Conservation (phyloP, 441 rosid genomes). For the Hura crepitans region DNA sequence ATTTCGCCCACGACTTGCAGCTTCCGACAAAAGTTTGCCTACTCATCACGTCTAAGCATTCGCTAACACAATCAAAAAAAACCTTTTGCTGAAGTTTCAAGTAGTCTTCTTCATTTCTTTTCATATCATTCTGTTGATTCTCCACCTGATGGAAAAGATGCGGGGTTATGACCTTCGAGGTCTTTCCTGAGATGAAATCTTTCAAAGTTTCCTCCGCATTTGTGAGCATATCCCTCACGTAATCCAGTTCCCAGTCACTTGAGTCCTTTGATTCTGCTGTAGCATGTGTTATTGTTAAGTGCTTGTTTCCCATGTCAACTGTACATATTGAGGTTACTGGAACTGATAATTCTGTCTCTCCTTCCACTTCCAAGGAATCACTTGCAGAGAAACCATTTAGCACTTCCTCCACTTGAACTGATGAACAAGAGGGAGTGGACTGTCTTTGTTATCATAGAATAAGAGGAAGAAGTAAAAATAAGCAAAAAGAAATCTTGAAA, state of each 20-base stretch:
- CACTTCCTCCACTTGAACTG: slow-evolving; percentile 34
- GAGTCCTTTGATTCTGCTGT: slow-evolving; percentile 27
- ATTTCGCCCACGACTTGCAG: slow-evolving; percentile 42
- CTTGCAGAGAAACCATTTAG: slow-evolving; percentile 25
- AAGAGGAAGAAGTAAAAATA: not conserved
- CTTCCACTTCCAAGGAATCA: slow-evolving; percentile 30
- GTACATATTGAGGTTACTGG: slow-evolving; percentile 34
- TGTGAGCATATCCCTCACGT: slow-evolving; percentile 47
- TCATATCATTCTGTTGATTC: slow-evolving; percentile 28
- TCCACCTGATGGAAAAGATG: slow-evolving; percentile 38
- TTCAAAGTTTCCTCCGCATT: slow-evolving; percentile 47
- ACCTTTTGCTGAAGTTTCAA: slow-evolving; percentile 40
- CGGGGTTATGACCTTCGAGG: slow-evolving; percentile 33
- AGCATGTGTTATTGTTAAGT: slow-evolving; percentile 19
- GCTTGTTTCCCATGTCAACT: slow-evolving; percentile 23
- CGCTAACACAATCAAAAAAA: slow-evolving; percentile 55
- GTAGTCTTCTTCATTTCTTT: slow-evolving; percentile 31
- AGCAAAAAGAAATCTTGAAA: not conserved
- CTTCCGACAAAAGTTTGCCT: slow-evolving; percentile 36
- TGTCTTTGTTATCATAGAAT: not conserved
- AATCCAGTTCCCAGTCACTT: slow-evolving; percentile 53
- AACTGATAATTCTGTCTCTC: slow-evolving; percentile 42
- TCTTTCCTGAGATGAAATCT: slow-evolving; percentile 41
- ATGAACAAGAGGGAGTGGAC: slow-evolving; percentile 12
- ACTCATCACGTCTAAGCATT: slow-evolving; percentile 43